Percentiles rank a stretch among this genome's conserved stretches.
These are phyloP conservation scores for Dactylellina parvicollis DNA, from an alignment of 2,329 filamentous ascomycete species.

Conservation along the genomic window DNA sequence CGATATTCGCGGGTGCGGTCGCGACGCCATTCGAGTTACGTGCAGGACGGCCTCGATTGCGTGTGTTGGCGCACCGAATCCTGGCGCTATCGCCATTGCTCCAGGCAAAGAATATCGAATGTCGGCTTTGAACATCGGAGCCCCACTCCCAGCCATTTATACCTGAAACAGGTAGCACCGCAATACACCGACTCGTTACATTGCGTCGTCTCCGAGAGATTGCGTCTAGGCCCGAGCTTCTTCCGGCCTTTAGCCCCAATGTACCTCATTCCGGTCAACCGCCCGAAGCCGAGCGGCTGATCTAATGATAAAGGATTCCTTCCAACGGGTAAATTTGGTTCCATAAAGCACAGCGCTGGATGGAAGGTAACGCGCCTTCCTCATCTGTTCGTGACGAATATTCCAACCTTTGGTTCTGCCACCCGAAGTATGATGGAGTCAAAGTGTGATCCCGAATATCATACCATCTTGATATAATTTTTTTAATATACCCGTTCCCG, in stretches of 20 bases:
- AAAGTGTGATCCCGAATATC: background rate
- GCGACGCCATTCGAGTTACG: too few species aligned
- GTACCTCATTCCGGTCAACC: background rate
- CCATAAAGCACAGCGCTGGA: background rate
- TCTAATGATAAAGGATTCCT: background rate
- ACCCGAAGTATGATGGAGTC: background rate
- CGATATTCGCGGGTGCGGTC: too few species aligned
- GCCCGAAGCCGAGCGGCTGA: conserved; percentile 17
- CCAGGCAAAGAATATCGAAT: too few species aligned
- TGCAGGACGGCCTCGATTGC: too few species aligned
- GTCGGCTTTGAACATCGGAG: background rate
- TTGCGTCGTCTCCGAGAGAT: conserved; percentile 25
- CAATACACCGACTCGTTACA: conserved; percentile 10
- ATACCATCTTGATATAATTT: background rate
- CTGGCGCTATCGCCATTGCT: too few species aligned
- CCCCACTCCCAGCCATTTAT: background rate
- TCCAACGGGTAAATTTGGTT: background rate
- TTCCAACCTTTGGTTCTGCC: background rate
- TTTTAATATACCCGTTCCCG: background rate
- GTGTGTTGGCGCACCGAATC: too few species aligned
- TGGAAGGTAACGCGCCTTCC: background rate
- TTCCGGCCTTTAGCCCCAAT: conserved; percentile 3
- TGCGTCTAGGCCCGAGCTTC: conserved; percentile 4
- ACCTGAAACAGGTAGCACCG: background rate
- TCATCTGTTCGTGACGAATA: background rate